A percentile compares a stretch with the other conserved stretches of the same genome.
Evolutionary conservation across 2,329 filamentous ascomycete species (phyloP).

Genomic region (Fusarium pseudocircinatum): DNA sequence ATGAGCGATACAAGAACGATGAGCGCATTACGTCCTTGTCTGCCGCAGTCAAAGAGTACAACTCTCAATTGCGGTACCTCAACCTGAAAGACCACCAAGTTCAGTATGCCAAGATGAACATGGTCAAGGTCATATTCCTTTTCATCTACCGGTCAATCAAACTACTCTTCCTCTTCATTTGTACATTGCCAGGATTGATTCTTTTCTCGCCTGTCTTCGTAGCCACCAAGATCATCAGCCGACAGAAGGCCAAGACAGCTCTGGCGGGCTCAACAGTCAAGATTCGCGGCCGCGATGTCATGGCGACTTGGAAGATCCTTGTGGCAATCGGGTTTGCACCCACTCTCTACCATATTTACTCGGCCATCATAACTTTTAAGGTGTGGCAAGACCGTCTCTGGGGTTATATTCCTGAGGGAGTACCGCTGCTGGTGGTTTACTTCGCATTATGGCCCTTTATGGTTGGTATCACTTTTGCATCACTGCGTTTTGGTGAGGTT

Average conservation of each 20-base stretch:
- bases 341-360: conserved; percentile 84
- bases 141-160: conserved; percentile 85
- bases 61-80: conserved; percentile 84
- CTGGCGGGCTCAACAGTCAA: conserved; percentile 89
- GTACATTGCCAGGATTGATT: conserved; percentile 84
- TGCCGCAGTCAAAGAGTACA: conserved; percentile 83
- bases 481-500: conserved; percentile 94
- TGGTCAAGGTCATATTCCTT: conserved; percentile 77
- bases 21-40: conserved; percentile 81
- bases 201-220: conserved; percentile 92
- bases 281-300: conserved; percentile 86
- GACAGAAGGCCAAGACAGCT: conserved; percentile 83
- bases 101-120: conserved; percentile 86
- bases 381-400: conserved; percentile 83
- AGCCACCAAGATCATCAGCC: conserved; percentile 82
- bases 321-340: conserved; percentile 88
- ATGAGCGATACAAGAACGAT: conserved; percentile 91
- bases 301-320: conserved; percentile 93
- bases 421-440: conserved; percentile 82
- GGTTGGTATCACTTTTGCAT: conserved; percentile 88
- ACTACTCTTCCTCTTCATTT: conserved; percentile 77
- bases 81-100: conserved; percentile 95
- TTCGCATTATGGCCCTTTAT: conserved; percentile 82
- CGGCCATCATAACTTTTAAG: conserved; percentile 76
- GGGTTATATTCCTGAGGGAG: conserved; percentile 81